phyloP scores from a whole-genome alignment of 2,329 filamentous ascomycete genomes.

The Zasmidium cellare region DNA sequence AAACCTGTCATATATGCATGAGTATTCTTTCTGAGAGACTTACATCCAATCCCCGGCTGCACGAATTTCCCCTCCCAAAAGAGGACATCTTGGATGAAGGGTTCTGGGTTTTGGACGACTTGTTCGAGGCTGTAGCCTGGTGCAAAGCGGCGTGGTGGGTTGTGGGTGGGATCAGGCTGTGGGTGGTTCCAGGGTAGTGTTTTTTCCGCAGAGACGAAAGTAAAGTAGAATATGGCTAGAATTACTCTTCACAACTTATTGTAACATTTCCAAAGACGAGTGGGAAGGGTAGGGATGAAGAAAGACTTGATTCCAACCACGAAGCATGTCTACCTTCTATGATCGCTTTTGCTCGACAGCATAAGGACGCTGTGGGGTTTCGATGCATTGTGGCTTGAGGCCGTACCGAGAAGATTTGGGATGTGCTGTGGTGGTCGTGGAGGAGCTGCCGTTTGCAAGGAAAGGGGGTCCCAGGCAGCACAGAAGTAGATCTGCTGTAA shows the following conservation, averaged over 20 bases:
- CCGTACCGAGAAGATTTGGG: not conserved
- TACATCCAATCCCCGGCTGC: constrained; percentile 40
- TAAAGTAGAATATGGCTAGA: not conserved
- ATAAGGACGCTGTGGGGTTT: not conserved
- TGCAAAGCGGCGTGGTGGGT: constrained; percentile 27
- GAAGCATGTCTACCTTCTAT: too few relatives aligned
- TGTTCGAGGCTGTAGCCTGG: constrained; percentile 26
- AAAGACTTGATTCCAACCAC: too few relatives aligned
- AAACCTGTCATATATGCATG: too few relatives aligned
- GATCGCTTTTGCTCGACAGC: too few relatives aligned
- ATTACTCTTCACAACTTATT: not conserved
- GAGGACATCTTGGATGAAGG: constrained; percentile 41
- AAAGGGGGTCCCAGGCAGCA: not conserved
- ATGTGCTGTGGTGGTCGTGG: not conserved
- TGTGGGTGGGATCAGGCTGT: not conserved
- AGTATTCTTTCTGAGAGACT: too few relatives aligned
- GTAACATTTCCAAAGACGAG: not conserved
- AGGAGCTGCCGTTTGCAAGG: not conserved
- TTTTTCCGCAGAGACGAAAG: not conserved
- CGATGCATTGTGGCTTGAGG: not conserved
- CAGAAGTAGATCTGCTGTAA: too few relatives aligned
- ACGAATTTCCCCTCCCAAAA: constrained; percentile 51
- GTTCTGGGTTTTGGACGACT: constrained; percentile 31
- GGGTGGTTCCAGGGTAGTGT: not conserved
- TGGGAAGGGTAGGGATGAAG: too few relatives aligned